Evolutionary conservation across 176 grass and related monocot genomes (phyloP), one percentile per base, ranked within the genome.

Genomic region (Eragrostis nindensis): DNA sequence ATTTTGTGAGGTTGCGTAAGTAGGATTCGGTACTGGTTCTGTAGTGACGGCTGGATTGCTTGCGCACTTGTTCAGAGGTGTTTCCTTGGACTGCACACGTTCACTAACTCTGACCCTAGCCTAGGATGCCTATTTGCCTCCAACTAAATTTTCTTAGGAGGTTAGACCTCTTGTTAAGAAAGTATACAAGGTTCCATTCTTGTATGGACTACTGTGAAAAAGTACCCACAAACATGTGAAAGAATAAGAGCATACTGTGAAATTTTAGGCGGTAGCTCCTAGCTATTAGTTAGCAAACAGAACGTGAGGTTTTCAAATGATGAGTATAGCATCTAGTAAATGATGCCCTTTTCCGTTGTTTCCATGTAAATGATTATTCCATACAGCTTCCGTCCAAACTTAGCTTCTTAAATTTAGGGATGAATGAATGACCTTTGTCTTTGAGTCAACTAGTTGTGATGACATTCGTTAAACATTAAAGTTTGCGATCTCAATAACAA

Each of bases 391-490:
- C 9, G 27, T 73, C 29, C 29, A 39, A 26, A 26, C 8, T 46
- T 67, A 73, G 19, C 27, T 54, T 79, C 48, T 80, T 25, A 16
- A 44, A 43, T 30, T 45, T 26, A 48, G 11, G 26, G 25, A 24
- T 1, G 5, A 39, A 12, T 10, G 39, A 65, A 46, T 55, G 25
- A 1, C 66, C 50, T 60, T 43, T 17, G 29, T 21, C 10, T 70
- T 32, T 36, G 21, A 61, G 8, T 55, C 15, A 61, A 42, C 59
- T 43, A 30, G 50, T 38, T 74, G 53, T 27, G 5, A n/a, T 39
- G 53, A 79, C 29, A 68, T 59, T 66, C 7, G 29, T 77, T 77
- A 65, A 64, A 54, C 11, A 12, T 57, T 79, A 71, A 79, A 52
- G 27, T 65, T 74, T 26, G 9, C 13, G 0, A 64, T 39, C 68